A percentile compares a stretch with the other conserved stretches of the same genome.
These are phyloP conservation scores for Penicilliopsis zonata DNA, from an alignment of 495 filamentous ascomycete genomes.

Conservation along the genomic window DNA sequence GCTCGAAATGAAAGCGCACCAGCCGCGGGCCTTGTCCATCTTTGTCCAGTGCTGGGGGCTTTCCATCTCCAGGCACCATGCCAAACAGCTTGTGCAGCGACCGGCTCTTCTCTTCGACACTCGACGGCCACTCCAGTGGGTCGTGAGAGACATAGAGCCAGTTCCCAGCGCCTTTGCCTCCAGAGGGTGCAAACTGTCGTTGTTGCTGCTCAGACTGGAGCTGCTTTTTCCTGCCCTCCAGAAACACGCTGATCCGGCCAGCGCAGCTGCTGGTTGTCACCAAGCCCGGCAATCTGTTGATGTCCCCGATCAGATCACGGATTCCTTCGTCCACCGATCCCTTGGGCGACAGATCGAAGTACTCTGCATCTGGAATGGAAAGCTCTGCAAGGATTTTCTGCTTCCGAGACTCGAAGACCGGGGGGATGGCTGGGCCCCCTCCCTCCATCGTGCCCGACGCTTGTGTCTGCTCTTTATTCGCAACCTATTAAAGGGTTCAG, in stretches of 20 bases:
- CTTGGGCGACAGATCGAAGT: slow-evolving; percentile 74
- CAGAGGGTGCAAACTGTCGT: slow-evolving; percentile 38
- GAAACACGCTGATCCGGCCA: slow-evolving; percentile 71
- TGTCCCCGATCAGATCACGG: slow-evolving; percentile 56
- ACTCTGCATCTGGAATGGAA: slow-evolving; percentile 47
- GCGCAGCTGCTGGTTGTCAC: slow-evolving; percentile 91
- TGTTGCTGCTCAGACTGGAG: slow-evolving; percentile 5
- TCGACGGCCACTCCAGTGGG: slow-evolving; percentile 30
- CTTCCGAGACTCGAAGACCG: slow-evolving; percentile 48
- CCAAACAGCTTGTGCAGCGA: slow-evolving; percentile 22
- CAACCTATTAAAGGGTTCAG: no score
- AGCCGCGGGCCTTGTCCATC: slow-evolving; percentile 35
- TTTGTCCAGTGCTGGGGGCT: slow-evolving; percentile 9
- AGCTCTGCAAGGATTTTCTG: slow-evolving; percentile 52
- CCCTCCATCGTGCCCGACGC: no score
- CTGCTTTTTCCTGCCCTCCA: slow-evolving; percentile 56
- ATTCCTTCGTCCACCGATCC: slow-evolving; percentile 71
- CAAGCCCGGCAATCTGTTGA: slow-evolving; percentile 60
- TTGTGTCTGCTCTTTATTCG: slow-evolving; percentile 1
- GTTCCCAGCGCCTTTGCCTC: slow-evolving; percentile 71
- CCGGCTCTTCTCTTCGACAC: slow-evolving; percentile 5
- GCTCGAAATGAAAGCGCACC: slow-evolving; percentile 87
- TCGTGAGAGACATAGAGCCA: slow-evolving; percentile 88
- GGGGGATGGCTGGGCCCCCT: slow-evolving; percentile 14
- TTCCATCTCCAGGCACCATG: slow-evolving; percentile 19